These are phyloP conservation scores for Aspergillus nanangensis DNA, from an alignment of 495 filamentous ascomycete genomes.

Conservation along the genomic window DNA sequence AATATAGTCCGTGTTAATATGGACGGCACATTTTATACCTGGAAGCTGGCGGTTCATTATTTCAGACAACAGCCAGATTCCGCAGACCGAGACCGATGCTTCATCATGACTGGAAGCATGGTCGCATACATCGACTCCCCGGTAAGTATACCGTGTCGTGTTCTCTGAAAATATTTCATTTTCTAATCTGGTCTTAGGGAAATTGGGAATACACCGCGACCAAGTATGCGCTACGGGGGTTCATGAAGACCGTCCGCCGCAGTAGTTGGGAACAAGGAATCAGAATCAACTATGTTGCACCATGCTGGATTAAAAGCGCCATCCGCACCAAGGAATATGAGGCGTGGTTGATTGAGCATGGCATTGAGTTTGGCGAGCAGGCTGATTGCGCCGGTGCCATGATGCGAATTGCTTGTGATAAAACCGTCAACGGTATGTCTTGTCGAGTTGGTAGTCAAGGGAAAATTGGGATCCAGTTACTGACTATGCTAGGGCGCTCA, in stretches of 20 bases:
- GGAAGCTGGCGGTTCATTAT: neutral
- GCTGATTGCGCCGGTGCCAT: neutral
- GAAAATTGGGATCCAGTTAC: neutral
- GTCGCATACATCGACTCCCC: neutral
- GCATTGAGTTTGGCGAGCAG: neutral
- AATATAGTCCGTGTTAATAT: neutral
- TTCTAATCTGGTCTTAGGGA: too few species aligned
- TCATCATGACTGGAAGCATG: neutral
- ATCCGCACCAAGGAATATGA: neutral
- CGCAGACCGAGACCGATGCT: neutral
- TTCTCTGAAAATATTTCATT: neutral
- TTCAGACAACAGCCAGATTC: neutral
- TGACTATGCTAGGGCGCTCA: neutral
- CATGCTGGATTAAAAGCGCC: neutral
- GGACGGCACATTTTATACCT: neutral
- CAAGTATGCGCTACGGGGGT: neutral
- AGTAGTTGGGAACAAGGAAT: neutral
- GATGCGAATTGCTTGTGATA: neutral
- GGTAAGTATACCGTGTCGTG: neutral
- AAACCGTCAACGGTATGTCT: neutral
- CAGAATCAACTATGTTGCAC: neutral
- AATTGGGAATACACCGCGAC: neutral
- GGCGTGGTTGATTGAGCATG: neutral
- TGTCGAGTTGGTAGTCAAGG: too few species aligned
- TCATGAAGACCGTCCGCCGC: neutral